phyloP scores from a whole-genome alignment of 2,329 filamentous ascomycete species.

The Monosporascus sp. region DNA sequence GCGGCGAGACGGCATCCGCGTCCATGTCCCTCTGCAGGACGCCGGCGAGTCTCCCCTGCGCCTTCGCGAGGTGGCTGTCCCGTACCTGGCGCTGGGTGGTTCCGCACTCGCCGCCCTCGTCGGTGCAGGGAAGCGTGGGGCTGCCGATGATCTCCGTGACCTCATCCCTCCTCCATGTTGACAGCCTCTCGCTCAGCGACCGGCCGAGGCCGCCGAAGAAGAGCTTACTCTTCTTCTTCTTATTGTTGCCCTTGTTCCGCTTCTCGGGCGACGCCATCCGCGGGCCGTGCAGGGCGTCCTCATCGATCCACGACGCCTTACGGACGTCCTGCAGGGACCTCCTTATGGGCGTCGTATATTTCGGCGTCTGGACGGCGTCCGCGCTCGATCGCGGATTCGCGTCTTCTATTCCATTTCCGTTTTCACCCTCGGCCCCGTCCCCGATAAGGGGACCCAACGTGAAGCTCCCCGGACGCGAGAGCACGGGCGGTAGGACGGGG shows the following conservation, averaged over 20 bases:
- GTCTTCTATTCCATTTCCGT: conserved; percentile 1
- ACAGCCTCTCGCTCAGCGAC: conserved; percentile 19
- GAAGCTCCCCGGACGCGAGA: conserved; percentile 14
- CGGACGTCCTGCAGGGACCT: conserved; percentile 10
- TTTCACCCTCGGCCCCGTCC: background rate
- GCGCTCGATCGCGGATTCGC: background rate
- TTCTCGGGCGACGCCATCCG: conserved; percentile 27
- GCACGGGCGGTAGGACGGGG: conserved; percentile 18
- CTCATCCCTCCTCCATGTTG: conserved; percentile 11
- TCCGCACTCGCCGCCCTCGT: conserved; percentile 1
- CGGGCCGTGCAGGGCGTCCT: conserved; percentile 45
- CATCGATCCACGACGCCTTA: conserved; percentile 42
- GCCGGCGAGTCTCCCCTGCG: background rate
- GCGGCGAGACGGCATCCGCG: background rate
- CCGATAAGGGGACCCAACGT: conserved; percentile 1
- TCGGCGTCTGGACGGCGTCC: conserved; percentile 5
- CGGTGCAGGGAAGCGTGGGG: conserved; percentile 24
- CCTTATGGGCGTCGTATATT: conserved; percentile 15
- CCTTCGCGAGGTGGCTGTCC: background rate
- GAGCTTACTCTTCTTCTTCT: conserved; percentile 14
- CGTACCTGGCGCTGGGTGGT: background rate
- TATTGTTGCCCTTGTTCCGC: conserved; percentile 5
- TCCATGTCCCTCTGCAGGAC: background rate
- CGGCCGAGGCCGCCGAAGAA: conserved; percentile 9
- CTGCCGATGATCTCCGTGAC: conserved; percentile 14